Conservation (phyloP, 352 stramenopile genomes). For the Pelagophyceae sp. region DNA sequence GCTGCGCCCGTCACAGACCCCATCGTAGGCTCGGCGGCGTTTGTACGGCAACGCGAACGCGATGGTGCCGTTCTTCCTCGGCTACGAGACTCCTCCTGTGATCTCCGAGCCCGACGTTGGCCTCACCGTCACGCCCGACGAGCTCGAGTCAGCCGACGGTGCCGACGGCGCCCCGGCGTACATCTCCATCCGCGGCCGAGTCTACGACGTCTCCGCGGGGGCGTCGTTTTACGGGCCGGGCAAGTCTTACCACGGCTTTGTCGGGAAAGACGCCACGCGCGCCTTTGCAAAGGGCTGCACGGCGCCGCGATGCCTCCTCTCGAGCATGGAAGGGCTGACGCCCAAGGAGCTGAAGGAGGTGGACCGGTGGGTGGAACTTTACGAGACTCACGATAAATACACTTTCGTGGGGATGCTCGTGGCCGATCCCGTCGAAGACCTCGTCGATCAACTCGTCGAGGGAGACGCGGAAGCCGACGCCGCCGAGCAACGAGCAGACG, state of each 20-base stretch:
- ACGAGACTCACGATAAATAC: conserved; percentile 29
- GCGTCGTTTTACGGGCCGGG: conserved; percentile 23
- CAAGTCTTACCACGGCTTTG: conserved; percentile 23
- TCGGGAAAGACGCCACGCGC: conserved; percentile 24
- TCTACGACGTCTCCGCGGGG: conserved; percentile 26
- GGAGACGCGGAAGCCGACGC: background rate
- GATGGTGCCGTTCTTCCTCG: background rate
- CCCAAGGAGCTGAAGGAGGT: conserved; percentile 1
- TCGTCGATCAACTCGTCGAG: conserved; percentile 6
- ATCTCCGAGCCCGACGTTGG: background rate
- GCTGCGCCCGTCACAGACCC: no score
- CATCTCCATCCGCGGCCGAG: conserved; percentile 22
- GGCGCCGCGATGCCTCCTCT: conserved; percentile 1
- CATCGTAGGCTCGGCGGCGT: no score
- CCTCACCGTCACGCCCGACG: conserved; percentile 13
- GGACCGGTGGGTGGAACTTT: conserved; percentile 26
- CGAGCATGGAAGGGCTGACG: conserved; percentile 13
- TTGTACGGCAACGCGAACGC: conserved; percentile 15
- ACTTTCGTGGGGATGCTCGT: conserved; percentile 24
- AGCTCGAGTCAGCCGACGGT: conserved; percentile 18
- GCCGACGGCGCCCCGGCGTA: conserved; percentile 19
- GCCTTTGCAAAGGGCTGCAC: conserved; percentile 26
- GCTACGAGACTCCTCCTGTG: background rate
- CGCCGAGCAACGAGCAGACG: background rate
- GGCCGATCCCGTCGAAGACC: conserved; percentile 21